Evolutionary conservation across 2,329 filamentous ascomycete genomes (phyloP).

Genomic region (Fusarium hainanense): DNA sequence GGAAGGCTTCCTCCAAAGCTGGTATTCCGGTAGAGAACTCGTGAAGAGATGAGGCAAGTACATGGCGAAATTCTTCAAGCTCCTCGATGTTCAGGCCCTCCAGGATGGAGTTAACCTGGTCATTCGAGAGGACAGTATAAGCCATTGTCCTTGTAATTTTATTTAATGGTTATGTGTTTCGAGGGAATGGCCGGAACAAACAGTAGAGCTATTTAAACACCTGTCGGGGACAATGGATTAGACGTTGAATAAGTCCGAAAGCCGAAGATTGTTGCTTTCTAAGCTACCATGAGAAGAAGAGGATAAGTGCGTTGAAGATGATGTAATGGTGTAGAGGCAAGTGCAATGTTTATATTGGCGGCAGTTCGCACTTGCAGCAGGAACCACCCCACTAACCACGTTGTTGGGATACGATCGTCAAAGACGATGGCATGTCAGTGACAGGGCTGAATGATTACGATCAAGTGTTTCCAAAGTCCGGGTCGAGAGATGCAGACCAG

Average conservation of each 20-base stretch:
- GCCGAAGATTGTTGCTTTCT: constrained; percentile 21
- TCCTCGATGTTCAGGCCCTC: constrained; percentile 65
- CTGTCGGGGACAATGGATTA: background rate
- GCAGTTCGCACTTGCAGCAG: constrained; percentile 15
- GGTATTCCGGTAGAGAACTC: constrained; percentile 70
- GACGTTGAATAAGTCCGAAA: background rate
- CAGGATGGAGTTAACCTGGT: constrained; percentile 65
- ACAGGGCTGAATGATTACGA: constrained; percentile 1
- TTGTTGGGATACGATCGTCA: constrained; percentile 19
- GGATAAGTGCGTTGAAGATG: constrained; percentile 31
- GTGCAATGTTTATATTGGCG: constrained; percentile 1
- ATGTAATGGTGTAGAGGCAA: constrained; percentile 34
- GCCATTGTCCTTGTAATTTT: constrained; percentile 57
- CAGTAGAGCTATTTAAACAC: background rate
- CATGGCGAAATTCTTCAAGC: constrained; percentile 62
- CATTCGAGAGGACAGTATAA: constrained; percentile 68
- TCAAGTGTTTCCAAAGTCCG: background rate
- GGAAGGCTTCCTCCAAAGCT: constrained; percentile 57
- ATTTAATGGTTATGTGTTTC: constrained; percentile 1
- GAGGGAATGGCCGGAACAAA: background rate
- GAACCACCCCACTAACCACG: constrained; percentile 41
- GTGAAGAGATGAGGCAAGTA: constrained; percentile 65
- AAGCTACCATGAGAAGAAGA: constrained; percentile 19
- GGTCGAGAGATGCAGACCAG: background rate
- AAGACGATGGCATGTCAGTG: constrained; percentile 4